Conservation (phyloP, 163 green algal genomes). For the Coccomyxa subellipsoidea region DNA sequence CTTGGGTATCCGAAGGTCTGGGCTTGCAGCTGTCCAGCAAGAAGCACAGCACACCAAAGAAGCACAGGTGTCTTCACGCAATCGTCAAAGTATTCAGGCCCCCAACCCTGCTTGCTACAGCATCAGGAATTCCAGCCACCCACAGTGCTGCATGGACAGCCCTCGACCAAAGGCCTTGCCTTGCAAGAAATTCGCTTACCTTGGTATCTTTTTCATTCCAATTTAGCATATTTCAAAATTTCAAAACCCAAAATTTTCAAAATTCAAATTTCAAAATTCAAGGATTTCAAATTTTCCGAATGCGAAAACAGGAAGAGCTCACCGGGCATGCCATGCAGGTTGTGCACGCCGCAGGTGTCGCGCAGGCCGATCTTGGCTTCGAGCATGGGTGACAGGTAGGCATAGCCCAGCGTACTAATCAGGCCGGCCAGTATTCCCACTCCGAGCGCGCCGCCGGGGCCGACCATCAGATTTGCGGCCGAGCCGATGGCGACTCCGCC, state of each 20-base stretch:
- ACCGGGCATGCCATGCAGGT: slow-evolving; percentile 55
- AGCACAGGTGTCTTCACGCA: not conserved
- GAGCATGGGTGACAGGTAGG: slow-evolving; percentile 40
- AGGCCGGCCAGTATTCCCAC: slow-evolving; percentile 40
- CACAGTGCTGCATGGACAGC: too few species aligned
- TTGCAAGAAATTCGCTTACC: too few species aligned
- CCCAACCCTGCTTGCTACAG: too few species aligned
- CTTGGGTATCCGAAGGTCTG: too few species aligned
- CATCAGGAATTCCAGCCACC: too few species aligned
- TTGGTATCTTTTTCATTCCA: too few species aligned
- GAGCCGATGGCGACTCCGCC: slow-evolving; percentile 67
- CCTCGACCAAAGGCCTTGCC: too few species aligned
- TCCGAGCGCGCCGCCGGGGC: slow-evolving; percentile 35
- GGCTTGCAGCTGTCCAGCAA: not conserved
- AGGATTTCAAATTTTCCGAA: too few species aligned
- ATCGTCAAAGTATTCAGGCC: not conserved
- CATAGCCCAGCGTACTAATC: slow-evolving; percentile 41
- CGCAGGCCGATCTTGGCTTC: slow-evolving; percentile 33
- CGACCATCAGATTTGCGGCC: slow-evolving; percentile 39
- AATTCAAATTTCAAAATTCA: too few species aligned
- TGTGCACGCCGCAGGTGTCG: slow-evolving; percentile 53
- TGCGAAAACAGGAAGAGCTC: not conserved
- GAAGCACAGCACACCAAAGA: not conserved
- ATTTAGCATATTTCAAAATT: too few species aligned
- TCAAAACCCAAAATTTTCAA: too few species aligned